Evolutionary conservation across 495 filamentous ascomycete species (phyloP), one percentile per base, ranked within the genome.

Genomic region (Mycothermus thermophilus): DNA sequence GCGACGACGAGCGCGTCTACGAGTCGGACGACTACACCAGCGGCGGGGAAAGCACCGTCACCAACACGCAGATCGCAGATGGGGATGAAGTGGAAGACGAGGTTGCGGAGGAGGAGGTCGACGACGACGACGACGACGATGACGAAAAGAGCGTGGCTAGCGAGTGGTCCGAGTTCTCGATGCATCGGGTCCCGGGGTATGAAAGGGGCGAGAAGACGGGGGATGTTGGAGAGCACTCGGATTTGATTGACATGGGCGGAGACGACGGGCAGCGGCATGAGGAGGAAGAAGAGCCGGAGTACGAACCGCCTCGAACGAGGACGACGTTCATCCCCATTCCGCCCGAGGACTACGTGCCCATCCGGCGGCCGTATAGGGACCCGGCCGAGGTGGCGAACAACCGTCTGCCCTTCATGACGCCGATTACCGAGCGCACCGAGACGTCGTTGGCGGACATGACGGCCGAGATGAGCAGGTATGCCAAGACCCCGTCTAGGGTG

Each of bases 381-480:
- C 72, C 80, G 42, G 66, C 65, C 2, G 70, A 83, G 45, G 65
- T 75, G 34, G 80, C 83, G 41, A 86, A 94, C 42, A 92, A 79
- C 51, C 77, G 85, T 32, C 64, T 95, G 6, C 90, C 87, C 23
- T 95, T 94, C 55, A 97, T 97, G 90, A 97, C 90, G 1, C 90
- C 90, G 9, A 97, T 97, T 40, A 83, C 88, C 5, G 90, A 97
- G 53, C 79, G 79, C 45, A 97, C 90, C 0, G 90, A 97, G 57
- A 80, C 75, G 14, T 90, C 84, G 0, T 52, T 93, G 14, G 11
- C 22, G 6, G 77, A 74, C 16, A 60, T 79, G 17, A 64, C 71
- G 30, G 78, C 78, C 2, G 62, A 55, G 43, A 43, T 61, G 48
- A 54, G 64, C 48, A 74, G 31, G 63, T 72, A 67, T 46, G 62